These are phyloP conservation scores for Solanum aculeatissimum DNA, from an alignment of 305 asterid species.

Conservation along the genomic window DNA sequence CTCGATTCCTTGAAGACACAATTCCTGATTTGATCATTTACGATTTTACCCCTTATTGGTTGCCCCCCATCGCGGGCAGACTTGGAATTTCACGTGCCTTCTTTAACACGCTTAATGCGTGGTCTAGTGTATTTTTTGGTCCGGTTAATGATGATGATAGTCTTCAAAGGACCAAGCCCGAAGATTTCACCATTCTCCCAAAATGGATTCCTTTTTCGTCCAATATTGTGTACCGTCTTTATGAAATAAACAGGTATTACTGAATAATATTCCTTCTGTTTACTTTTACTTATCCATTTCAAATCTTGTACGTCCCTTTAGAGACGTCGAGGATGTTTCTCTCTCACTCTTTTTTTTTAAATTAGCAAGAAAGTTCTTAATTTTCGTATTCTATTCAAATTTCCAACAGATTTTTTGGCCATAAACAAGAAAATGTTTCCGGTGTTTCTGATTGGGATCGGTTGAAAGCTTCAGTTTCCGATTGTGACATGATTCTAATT, in stretches of 20 bases:
- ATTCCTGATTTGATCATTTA: constrained; percentile 25
- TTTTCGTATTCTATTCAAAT: neutral
- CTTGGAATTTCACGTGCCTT: constrained; percentile 10
- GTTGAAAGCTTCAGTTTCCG: neutral
- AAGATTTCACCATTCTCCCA: constrained; percentile 27
- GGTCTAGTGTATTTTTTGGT: constrained; percentile 2
- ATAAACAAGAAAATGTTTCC: neutral
- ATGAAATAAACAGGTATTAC: constrained; percentile 4
- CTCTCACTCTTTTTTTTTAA: no score
- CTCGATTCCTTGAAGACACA: constrained; percentile 9
- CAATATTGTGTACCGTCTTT: constrained; percentile 8
- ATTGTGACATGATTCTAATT: neutral
- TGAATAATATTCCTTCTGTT: neutral
- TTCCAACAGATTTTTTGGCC: neutral
- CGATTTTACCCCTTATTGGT: constrained; percentile 27
- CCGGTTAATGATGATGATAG: neutral
- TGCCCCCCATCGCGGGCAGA: constrained; percentile 10
- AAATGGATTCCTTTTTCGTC: constrained; percentile 28
- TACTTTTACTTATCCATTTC: no score
- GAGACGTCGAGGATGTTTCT: no score
- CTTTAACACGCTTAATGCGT: constrained; percentile 13
- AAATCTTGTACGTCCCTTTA: no score
- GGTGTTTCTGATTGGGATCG: constrained; percentile 3
- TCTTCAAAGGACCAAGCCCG: constrained; percentile 11
- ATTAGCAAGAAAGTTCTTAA: neutral